These are phyloP conservation scores for Paecilomyces niveus DNA, from an alignment of 2,329 filamentous ascomycete genomes.

Conservation along the genomic window DNA sequence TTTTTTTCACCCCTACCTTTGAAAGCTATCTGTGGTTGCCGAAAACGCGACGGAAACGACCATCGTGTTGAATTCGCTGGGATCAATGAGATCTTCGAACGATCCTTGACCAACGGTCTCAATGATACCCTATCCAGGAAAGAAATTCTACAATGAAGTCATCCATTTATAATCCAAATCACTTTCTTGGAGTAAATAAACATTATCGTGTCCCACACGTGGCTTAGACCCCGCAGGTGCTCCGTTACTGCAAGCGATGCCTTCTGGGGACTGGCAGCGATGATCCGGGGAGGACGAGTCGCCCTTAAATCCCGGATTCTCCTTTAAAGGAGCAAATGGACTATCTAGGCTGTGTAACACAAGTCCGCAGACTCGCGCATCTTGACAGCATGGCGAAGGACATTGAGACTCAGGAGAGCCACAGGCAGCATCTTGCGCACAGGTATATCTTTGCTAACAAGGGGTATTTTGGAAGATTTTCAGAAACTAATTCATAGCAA, in stretches of 20 bases:
- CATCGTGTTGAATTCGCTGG: background rate
- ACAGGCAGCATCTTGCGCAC: constrained; percentile 5
- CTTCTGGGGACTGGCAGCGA: background rate
- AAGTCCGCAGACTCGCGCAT: background rate
- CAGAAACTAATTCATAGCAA: constrained; percentile 13
- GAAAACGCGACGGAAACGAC: background rate
- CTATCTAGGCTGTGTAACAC: background rate
- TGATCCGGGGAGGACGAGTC: background rate
- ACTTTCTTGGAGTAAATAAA: background rate
- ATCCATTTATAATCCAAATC: background rate
- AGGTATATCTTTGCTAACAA: constrained; percentile 4
- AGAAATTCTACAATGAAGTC: background rate
- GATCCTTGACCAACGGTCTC: background rate
- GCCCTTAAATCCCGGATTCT: background rate
- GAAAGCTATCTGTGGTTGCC: background rate
- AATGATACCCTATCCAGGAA: background rate
- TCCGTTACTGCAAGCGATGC: background rate
- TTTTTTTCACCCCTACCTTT: background rate
- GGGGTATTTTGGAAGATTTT: constrained; percentile 3
- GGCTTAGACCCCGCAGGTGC: background rate
- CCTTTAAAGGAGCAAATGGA: background rate
- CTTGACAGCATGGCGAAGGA: background rate
- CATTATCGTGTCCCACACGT: background rate
- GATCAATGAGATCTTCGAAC: background rate
- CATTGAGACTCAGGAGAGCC: background rate